These are phyloP conservation scores for Wickerhamiella spandovensis DNA, from an alignment of 805 yeast species.

Conservation along the genomic window DNA sequence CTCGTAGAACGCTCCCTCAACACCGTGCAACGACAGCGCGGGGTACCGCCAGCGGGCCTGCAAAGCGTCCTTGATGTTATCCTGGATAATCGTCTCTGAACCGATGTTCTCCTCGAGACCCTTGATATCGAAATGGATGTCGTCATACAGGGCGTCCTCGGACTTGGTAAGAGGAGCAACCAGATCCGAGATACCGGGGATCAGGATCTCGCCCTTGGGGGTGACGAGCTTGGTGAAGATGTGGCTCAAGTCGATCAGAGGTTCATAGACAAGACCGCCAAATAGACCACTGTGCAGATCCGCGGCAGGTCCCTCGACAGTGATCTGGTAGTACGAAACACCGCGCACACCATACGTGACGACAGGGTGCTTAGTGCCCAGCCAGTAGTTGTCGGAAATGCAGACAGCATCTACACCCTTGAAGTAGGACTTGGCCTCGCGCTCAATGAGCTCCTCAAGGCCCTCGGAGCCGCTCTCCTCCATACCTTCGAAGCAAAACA, in stretches of 20 bases:
- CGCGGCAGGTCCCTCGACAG: slow-evolving; percentile 83
- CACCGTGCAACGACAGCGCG: slow-evolving; percentile 87
- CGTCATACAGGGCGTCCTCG: slow-evolving; percentile 69
- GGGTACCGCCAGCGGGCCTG: slow-evolving; percentile 99
- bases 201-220: slow-evolving; percentile 64
- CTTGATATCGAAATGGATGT: slow-evolving; percentile 68
- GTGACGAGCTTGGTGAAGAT: slow-evolving; percentile 69
- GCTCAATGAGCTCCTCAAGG: slow-evolving; percentile 65
- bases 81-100: slow-evolving; percentile 66
- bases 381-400: slow-evolving; percentile 96
- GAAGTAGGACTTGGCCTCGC: slow-evolving; percentile 70
- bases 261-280: slow-evolving; percentile 96
- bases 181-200: slow-evolving; percentile 86
- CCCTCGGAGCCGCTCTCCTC: slow-evolving; percentile 96
- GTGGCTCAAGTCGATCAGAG: slow-evolving; percentile 83
- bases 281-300: slow-evolving; percentile 95
- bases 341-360: slow-evolving; percentile 97
- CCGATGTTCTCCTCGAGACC: slow-evolving; percentile 87
- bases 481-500: slow-evolving; percentile 96
- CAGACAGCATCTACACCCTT: slow-evolving; percentile 87
- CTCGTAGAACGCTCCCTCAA: slow-evolving; percentile 93
- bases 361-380: slow-evolving; percentile 93
- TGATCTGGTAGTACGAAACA: slow-evolving; percentile 78
- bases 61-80: slow-evolving; percentile 68
- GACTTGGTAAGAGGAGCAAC: slow-evolving; percentile 81